Evolutionary conservation across 192 early-diverging fungal genomes (phyloP).

Genomic region (Dissophora globulifera): DNA sequence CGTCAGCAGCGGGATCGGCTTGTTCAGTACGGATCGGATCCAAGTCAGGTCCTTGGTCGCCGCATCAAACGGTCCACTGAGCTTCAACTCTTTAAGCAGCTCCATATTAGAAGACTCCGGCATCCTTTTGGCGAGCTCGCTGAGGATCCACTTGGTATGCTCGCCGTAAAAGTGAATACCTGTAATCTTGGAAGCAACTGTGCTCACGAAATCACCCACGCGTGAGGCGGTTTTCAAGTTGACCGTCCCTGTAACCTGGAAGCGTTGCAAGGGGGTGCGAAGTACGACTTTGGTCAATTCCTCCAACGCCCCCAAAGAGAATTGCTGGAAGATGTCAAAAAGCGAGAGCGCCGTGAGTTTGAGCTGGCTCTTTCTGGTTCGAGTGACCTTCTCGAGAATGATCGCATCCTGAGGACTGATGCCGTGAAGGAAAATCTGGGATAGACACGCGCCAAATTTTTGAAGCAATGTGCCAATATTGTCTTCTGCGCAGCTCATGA

Average conservation of each 20-base stretch:
- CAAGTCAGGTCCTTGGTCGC: conserved; percentile 36
- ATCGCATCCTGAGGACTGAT: conserved; percentile 24
- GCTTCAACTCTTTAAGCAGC: conserved; percentile 8
- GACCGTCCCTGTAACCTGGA: conserved; percentile 26
- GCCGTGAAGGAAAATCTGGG: conserved; percentile 19
- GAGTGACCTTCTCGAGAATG: conserved; percentile 34
- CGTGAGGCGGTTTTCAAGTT: neutral
- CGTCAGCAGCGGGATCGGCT: conserved; percentile 16
- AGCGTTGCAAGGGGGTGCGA: conserved; percentile 2
- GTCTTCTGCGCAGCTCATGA: conserved; percentile 33
- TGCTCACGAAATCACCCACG: conserved; percentile 27
- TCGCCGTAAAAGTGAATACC: conserved; percentile 28
- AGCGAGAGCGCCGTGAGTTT: conserved; percentile 23
- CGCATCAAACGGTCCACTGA: conserved; percentile 28
- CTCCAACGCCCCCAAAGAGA: conserved; percentile 14
- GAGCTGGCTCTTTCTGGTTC: conserved; percentile 30
- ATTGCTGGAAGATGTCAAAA: conserved; percentile 14
- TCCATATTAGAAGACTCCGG: conserved; percentile 17
- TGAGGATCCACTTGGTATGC: conserved; percentile 9
- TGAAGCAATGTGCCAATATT: conserved; percentile 40
- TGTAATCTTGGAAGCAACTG: conserved; percentile 28
- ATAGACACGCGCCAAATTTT: conserved; percentile 33
- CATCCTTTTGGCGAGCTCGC: conserved; percentile 24
- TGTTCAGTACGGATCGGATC: conserved; percentile 23
- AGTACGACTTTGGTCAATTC: conserved; percentile 25